Percentiles rank a stretch among this genome's conserved stretches.
Conservation (phyloP, 345 rosid species). For the Angophora floribunda region DNA sequence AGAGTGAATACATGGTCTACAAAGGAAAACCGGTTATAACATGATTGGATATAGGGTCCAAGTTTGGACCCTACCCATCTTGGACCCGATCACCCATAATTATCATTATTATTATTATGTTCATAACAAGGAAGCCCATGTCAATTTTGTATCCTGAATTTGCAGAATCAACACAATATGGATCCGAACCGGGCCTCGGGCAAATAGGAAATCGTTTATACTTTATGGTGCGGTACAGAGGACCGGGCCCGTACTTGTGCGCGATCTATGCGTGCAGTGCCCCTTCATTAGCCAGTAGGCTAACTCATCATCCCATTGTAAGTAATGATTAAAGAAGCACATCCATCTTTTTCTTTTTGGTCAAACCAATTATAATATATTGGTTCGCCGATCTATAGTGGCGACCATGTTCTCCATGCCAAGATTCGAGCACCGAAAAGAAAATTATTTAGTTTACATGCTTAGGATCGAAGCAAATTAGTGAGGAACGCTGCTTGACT, state of each 20-base stretch:
- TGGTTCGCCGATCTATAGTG: background rate
- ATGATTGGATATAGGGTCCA: too few species aligned
- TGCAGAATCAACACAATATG: background rate
- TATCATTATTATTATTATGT: accelerated
- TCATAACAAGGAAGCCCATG: background rate
- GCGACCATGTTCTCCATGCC: background rate
- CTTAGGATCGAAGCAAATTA: background rate
- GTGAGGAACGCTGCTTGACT: background rate
- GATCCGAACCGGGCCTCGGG: accelerated
- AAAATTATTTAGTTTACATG: background rate
- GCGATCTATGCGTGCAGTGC: background rate
- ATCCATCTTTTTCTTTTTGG: background rate
- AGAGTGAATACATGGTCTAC: too few species aligned
- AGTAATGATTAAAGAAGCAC: background rate
- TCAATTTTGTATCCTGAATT: background rate
- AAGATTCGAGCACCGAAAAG: background rate
- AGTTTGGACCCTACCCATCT: too few species aligned
- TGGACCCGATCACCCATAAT: too few species aligned
- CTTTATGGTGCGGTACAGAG: too few species aligned
- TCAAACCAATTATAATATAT: background rate
- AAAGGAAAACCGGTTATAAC: too few species aligned
- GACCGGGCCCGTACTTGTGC: background rate
- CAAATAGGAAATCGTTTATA: background rate
- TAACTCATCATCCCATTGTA: background rate
- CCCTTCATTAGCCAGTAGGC: background rate